phyloP scores from a whole-genome alignment of 164 flowering plant species.

The Chimonanthus salicifolius region DNA sequence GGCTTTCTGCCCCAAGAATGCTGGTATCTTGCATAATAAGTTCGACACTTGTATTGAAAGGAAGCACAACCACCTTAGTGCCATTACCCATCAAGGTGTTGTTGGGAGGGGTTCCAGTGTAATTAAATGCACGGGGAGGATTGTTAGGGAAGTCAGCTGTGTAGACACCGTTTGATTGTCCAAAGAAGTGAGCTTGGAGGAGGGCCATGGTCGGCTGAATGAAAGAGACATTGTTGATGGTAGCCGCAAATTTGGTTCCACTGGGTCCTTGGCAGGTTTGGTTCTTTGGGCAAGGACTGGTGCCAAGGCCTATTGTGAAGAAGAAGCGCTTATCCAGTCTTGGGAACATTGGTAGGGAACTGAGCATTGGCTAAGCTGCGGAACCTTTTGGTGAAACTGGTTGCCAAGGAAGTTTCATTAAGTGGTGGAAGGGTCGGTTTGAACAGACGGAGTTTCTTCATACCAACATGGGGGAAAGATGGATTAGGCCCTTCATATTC shows the following conservation, averaged over 20 bases:
- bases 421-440: conserved; percentile 40
- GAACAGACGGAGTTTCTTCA: conserved; percentile 8
- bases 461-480: background rate
- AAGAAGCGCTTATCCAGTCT: conserved; percentile 35
- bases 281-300: conserved; percentile 42
- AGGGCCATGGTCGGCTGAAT: conserved; percentile 37
- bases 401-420: conserved; percentile 37
- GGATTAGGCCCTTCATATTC: conserved; percentile 23
- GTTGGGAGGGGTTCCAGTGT: conserved; percentile 56
- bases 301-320: conserved; percentile 54
- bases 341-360: conserved; percentile 46
- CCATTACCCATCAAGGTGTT: conserved; percentile 40
- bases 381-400: conserved; percentile 30
- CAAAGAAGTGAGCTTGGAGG: conserved; percentile 43
- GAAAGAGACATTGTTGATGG: conserved; percentile 49
- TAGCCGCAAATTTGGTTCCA: conserved; percentile 45
- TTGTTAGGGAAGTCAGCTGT: conserved; percentile 36
- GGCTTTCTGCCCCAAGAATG: conserved; percentile 57
- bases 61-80: conserved; percentile 45
- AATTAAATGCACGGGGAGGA: conserved; percentile 40
- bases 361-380: conserved; percentile 29
- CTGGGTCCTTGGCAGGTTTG: conserved; percentile 57
- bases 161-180: conserved; percentile 32
- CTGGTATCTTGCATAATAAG: conserved; percentile 58
- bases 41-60: conserved; percentile 52